These are phyloP conservation scores for Phytopythium oedochilum DNA, from an alignment of 352 stramenopile genomes.

Conservation along the genomic window DNA sequence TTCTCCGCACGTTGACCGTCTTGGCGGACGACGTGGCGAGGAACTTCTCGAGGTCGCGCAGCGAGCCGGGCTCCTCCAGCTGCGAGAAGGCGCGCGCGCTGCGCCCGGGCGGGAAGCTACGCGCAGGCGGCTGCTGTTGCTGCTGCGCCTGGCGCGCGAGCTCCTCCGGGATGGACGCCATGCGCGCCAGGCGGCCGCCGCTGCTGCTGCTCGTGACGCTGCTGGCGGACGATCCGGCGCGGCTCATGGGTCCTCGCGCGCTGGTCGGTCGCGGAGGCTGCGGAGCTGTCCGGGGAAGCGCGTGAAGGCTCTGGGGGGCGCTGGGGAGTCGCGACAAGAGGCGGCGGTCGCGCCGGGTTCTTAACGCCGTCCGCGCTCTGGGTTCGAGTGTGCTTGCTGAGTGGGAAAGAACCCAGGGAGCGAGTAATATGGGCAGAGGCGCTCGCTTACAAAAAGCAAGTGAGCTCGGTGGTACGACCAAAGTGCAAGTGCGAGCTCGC, in stretches of 20 bases:
- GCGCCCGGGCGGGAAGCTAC: conserved; percentile 14
- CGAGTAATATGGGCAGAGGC: neutral
- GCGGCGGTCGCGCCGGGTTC: too few relatives aligned
- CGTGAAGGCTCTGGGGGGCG: too few relatives aligned
- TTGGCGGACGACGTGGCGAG: conserved; percentile 24
- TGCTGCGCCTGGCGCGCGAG: neutral
- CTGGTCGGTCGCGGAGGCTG: too few relatives aligned
- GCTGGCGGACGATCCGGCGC: neutral
- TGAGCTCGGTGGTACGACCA: too few relatives aligned
- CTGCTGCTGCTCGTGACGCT: conserved; percentile 5
- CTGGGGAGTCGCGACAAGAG: too few relatives aligned
- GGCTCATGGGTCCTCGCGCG: too few relatives aligned
- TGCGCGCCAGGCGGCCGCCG: conserved; percentile 2
- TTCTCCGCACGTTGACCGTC: conserved; percentile 52
- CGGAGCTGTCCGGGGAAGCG: too few relatives aligned
- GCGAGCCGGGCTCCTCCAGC: conserved; percentile 41
- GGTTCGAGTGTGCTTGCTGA: too few relatives aligned
- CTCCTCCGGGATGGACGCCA: conserved; percentile 8
- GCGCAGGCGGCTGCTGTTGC: neutral
- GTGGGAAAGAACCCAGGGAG: neutral
- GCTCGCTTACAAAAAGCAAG: too few relatives aligned
- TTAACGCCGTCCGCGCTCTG: too few relatives aligned
- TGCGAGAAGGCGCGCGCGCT: conserved; percentile 59
- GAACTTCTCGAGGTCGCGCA: conserved; percentile 23
- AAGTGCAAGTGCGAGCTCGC: neutral